Evolutionary conservation across 1,284 basidiomycete genomes (phyloP), one percentile per base, ranked within the genome.

Genomic region (Meira miltonrushii): DNA sequence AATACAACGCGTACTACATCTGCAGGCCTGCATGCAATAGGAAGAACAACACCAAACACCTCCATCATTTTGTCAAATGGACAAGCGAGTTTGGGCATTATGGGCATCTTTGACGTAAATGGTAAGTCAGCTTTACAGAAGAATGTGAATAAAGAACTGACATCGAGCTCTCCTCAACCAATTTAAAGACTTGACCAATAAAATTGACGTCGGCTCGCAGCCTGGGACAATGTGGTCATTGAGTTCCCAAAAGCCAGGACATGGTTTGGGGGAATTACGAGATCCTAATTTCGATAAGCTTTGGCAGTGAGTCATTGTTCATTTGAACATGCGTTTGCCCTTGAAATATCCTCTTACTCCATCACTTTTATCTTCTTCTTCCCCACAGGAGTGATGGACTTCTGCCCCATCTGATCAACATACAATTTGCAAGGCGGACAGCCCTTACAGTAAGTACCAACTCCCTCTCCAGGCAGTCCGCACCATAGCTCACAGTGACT

Each of bases 161-260:
- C 2, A n/a, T 23, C 25, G 33, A 8, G 28, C 47, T 28, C 47
- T 11, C 55, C 13, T 40, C 23, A 39, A 23, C 19, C 13, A n/a
- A n/a, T n/a, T n/a, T n/a, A n/a, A 54, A 75, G 75, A 76, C 41
- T 52, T 66, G 11, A 57, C 59, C 3, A 71, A 61, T n/a, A 77
- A 77, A 51, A 13, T 33, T 10, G 75, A 78, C 56, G 67, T 75
- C 0, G 74, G 75, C 10, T 67, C 63, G 1, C 40, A 63, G 10
- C 64, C 72, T 2, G 75, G 74, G 33, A 93, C 89, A 21, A 87
- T 88, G 65, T 99, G 95, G 95, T 88, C 88, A n/a, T 92, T 98
- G 8, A 96, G 92, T 17, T 92, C 89, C 0, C 92, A 86, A 80
- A 99, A 99, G 79, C 94, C 93, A 66, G 93, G 93, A 0, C 95